Evolutionary conservation across 75 land plant species (phyloP).

Genomic region (Sequoia sempervirens): DNA sequence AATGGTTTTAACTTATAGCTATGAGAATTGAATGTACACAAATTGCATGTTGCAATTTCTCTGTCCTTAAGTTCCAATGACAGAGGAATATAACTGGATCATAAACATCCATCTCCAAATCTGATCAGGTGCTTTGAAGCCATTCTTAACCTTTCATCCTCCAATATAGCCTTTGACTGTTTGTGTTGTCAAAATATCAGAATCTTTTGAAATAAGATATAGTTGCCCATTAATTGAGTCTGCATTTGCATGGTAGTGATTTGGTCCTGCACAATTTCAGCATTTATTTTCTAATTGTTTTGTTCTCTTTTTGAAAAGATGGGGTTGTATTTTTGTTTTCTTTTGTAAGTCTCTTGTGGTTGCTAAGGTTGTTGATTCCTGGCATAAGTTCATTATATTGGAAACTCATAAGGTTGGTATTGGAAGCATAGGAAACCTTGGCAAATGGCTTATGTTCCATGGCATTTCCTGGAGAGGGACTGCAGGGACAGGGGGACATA

Average conservation of each 20-base stretch:
- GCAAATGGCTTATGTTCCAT: no score
- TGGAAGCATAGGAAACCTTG: not conserved
- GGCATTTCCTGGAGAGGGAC: no score
- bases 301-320: not conserved
- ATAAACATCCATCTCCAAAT: not conserved
- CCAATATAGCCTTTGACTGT: not conserved
- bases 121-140: not conserved
- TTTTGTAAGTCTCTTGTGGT: not conserved
- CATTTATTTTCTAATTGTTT: not conserved
- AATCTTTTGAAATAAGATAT: not conserved
- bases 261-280: not conserved
- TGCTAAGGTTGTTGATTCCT: no score
- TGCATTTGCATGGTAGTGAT: not conserved
- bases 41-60: not conserved
- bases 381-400: not conserved
- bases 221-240: not conserved
- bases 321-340: not conserved
- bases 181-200: not conserved
- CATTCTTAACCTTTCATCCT: not conserved
- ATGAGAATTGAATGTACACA: not conserved
- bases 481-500: not conserved
- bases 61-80: not conserved
- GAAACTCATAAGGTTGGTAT: not conserved
- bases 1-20: not conserved
- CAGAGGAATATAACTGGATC: not conserved